phyloP scores from a whole-genome alignment of 805 yeast genomes.

The Sugiyamaella americana region DNA sequence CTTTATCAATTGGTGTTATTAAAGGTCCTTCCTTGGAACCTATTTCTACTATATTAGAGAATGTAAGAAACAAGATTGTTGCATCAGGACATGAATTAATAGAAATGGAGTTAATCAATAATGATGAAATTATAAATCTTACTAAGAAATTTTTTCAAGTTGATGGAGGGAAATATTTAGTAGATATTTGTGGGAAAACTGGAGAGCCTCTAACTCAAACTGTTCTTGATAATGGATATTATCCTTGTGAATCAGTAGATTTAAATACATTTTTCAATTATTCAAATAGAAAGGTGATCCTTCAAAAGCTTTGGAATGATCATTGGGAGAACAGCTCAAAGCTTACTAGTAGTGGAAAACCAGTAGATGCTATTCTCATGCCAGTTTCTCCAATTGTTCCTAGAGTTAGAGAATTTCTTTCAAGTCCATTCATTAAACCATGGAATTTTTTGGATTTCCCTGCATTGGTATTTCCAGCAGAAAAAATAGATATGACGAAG shows the following conservation, averaged over 20 bases:
- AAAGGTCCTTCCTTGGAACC: slow-evolving; percentile 20
- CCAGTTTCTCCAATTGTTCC: slow-evolving; percentile 40
- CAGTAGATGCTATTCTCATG: slow-evolving; percentile 41
- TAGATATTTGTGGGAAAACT: slow-evolving; percentile 45
- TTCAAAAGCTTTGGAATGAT: slow-evolving; percentile 36
- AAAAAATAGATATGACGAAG: slow-evolving; percentile 38
- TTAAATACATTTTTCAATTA: slow-evolving; percentile 11
- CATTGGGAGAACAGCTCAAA: slow-evolving; percentile 38
- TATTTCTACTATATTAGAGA: slow-evolving; percentile 41
- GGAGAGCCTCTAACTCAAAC: slow-evolving; percentile 58
- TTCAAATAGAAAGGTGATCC: slow-evolving; percentile 13
- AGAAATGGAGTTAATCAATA: slow-evolving; percentile 24
- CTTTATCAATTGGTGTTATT: slow-evolving; percentile 36
- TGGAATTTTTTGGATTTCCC: slow-evolving; percentile 9
- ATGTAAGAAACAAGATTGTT: slow-evolving; percentile 26
- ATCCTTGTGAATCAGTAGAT: slow-evolving; percentile 21
- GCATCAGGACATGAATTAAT: slow-evolving; percentile 18
- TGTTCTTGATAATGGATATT: slow-evolving; percentile 20
- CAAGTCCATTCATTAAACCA: slow-evolving; percentile 3
- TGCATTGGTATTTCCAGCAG: slow-evolving; percentile 14
- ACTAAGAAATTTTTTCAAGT: slow-evolving; percentile 28
- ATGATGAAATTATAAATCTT: slow-evolving; percentile 24
- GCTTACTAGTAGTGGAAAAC: not conserved
- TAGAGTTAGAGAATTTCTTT: not conserved
- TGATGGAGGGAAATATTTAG: slow-evolving; percentile 63